These are phyloP conservation scores for Mycena epipterygia DNA, from an alignment of 768 basidiomycete species.

Conservation along the genomic window DNA sequence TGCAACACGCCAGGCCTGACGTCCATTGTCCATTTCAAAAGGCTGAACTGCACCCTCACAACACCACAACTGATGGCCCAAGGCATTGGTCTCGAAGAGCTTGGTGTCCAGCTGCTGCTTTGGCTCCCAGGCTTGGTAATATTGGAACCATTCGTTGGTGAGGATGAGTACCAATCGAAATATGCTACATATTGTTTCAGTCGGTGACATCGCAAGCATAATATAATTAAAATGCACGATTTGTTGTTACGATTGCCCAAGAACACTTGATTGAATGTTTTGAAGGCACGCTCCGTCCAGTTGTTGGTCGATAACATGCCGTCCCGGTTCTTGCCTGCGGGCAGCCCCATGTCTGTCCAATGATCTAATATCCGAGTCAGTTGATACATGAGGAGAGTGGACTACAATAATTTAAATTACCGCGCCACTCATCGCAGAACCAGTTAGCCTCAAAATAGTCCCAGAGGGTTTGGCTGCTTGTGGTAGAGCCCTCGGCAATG, in stretches of 20 bases:
- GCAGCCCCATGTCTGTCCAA: constrained; percentile 28
- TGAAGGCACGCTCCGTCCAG: constrained; percentile 29
- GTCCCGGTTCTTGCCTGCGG: constrained; percentile 19
- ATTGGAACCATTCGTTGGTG: constrained; percentile 15
- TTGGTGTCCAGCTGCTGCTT: neutral
- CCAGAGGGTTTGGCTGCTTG: neutral
- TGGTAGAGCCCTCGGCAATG: neutral
- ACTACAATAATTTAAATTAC: constrained; percentile 19
- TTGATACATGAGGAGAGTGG: neutral
- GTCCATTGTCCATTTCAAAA: neutral
- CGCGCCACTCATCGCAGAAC: constrained; percentile 28
- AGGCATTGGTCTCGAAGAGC: neutral
- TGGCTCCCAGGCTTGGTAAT: neutral
- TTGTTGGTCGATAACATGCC: constrained; percentile 23
- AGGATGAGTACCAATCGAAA: constrained; percentile 5
- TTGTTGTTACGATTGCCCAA: constrained; percentile 14
- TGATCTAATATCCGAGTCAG: constrained; percentile 3
- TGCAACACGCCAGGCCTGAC: neutral
- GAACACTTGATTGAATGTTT: constrained; percentile 26
- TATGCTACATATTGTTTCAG: neutral
- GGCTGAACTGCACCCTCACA: neutral
- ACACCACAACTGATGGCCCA: neutral
- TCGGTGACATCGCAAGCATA: neutral
- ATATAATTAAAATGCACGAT: neutral
- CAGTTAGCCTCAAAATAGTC: constrained; percentile 26